Percentiles rank a stretch among this genome's conserved stretches.
Conservation (phyloP, 129 eudicot species). For the Smallanthus sonchifolius region DNA sequence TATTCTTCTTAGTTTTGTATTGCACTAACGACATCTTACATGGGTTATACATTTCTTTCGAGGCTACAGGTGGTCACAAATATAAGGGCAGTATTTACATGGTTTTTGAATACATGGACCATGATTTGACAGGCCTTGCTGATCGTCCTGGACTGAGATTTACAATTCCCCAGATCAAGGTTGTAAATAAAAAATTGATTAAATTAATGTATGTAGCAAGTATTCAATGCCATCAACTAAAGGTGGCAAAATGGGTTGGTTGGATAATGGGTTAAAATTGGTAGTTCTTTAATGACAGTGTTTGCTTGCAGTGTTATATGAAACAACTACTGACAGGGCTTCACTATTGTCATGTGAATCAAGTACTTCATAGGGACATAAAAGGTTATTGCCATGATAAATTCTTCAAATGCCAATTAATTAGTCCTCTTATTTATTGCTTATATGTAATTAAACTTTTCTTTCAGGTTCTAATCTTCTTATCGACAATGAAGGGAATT, state of each 20-base stretch:
- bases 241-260: neutral
- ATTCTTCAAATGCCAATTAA: neutral
- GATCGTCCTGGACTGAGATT: slow-evolving; percentile 96
- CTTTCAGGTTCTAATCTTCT: slow-evolving; percentile 84
- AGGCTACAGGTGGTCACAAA: slow-evolving; percentile 56
- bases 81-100: slow-evolving; percentile 87
- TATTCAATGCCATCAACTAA: neutral
- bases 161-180: slow-evolving; percentile 89
- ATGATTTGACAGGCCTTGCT: slow-evolving; percentile 92
- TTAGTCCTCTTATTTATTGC: neutral
- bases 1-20: slow-evolving; percentile 1
- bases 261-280: neutral
- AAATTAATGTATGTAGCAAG: slow-evolving; percentile 4
- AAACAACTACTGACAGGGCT: slow-evolving; percentile 92
- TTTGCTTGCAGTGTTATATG: slow-evolving; percentile 81
- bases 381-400: slow-evolving; percentile 47
- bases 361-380: slow-evolving; percentile 93
- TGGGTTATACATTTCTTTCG: slow-evolving; percentile 11
- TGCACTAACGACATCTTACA: slow-evolving; percentile 11
- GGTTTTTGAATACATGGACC: slow-evolving; percentile 99
- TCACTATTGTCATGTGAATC: slow-evolving; percentile 86
- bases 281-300: neutral
- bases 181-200: slow-evolving; percentile 9
- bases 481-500: slow-evolving; percentile 84
- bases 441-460: neutral